These are phyloP conservation scores for Fusarium sororula DNA, from an alignment of 2,329 filamentous ascomycete species.

Conservation along the genomic window DNA sequence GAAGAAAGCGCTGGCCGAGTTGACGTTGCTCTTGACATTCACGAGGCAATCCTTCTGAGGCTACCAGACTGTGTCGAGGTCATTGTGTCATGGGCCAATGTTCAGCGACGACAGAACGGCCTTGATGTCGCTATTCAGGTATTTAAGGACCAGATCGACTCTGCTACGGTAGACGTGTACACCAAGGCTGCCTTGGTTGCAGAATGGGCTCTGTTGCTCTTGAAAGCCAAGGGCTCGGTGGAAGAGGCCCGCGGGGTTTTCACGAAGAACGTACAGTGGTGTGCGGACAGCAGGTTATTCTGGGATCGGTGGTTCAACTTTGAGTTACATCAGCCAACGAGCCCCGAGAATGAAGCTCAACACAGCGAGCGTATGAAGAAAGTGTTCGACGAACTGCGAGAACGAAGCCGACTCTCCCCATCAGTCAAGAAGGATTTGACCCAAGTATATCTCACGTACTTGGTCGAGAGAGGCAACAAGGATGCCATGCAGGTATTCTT, in stretches of 20 bases:
- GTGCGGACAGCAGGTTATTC: slow-evolving; percentile 85
- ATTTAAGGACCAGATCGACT: slow-evolving; percentile 83
- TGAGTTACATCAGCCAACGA: slow-evolving; percentile 84
- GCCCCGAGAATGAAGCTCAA: slow-evolving; percentile 67
- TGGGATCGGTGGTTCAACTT: slow-evolving; percentile 92
- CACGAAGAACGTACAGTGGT: slow-evolving; percentile 82
- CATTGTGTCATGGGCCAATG: slow-evolving; percentile 86
- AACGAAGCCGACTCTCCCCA: slow-evolving; percentile 75
- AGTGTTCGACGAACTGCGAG: slow-evolving; percentile 78
- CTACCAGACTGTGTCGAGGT: slow-evolving; percentile 87
- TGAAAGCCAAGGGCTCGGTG: slow-evolving; percentile 84
- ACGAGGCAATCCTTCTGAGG: slow-evolving; percentile 78
- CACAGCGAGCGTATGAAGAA: slow-evolving; percentile 81
- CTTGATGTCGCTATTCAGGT: slow-evolving; percentile 86
- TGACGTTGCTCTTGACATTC: slow-evolving; percentile 84
- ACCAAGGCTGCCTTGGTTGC: slow-evolving; percentile 88
- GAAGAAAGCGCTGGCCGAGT: slow-evolving; percentile 85
- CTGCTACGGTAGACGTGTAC: slow-evolving; percentile 74
- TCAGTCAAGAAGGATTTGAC: slow-evolving; percentile 78
- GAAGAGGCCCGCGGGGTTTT: slow-evolving; percentile 88
- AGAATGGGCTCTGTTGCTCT: slow-evolving; percentile 87
- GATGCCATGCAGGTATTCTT: slow-evolving; percentile 89
- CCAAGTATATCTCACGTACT: slow-evolving; percentile 81
- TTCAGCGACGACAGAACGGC: slow-evolving; percentile 83
- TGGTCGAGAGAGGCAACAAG: slow-evolving; percentile 83